Evolutionary conservation across 768 basidiomycete species (phyloP).

Genomic region (Lactarius evosmus): DNA sequence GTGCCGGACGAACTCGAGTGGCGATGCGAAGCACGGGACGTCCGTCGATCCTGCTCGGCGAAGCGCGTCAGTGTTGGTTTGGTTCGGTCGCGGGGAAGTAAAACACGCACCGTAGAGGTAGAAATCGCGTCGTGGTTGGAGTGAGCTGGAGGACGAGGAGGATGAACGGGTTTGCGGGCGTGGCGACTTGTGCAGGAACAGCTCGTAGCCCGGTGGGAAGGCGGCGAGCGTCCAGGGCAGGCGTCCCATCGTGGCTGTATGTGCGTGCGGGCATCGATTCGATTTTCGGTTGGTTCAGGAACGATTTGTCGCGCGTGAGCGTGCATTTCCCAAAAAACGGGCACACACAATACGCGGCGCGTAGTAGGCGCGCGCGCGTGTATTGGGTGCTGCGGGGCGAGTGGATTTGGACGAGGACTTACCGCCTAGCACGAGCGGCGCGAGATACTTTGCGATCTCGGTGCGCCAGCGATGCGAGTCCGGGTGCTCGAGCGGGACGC

Average conservation of each 20-base stretch:
- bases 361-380: too few relatives aligned
- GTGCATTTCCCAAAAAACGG: neutral
- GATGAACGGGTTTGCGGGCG: neutral
- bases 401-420: constrained; percentile 6
- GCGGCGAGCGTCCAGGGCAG: constrained; percentile 18
- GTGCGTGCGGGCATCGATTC: too few relatives aligned
- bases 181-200: constrained; percentile 12
- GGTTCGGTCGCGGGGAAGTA: too few relatives aligned
- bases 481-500: constrained; percentile 8
- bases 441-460: constrained; percentile 21
- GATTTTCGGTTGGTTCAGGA: too few relatives aligned
- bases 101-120: constrained; percentile 16
- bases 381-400: too few relatives aligned
- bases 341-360: neutral
- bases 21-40: constrained; percentile 12
- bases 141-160: neutral
- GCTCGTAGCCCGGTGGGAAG: constrained; percentile 20
- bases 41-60: constrained; percentile 12
- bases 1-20: constrained; percentile 20
- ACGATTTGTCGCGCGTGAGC: too few relatives aligned
- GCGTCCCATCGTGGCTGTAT: constrained; percentile 15
- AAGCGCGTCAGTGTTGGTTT: too few relatives aligned
- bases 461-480: constrained; percentile 19
- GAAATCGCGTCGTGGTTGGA: constrained; percentile 17
- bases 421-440: constrained; percentile 21